A percentile compares a stretch with the other conserved stretches of the same genome.
Evolutionary conservation across 805 yeast species (phyloP).

Genomic region (Candida rishiriensis): DNA sequence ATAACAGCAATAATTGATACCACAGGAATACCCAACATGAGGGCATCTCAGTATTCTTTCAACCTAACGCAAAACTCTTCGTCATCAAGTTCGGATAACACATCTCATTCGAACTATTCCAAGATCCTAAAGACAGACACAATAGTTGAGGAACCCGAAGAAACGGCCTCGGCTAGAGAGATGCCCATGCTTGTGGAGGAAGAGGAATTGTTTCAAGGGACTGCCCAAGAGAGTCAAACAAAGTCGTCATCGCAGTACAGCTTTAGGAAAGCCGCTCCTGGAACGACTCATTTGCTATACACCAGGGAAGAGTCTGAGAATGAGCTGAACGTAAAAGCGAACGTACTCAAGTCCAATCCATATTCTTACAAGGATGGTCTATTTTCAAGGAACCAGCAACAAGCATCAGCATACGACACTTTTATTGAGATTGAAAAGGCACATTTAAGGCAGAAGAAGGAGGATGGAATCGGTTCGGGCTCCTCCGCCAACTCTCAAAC

Average conservation of each 20-base stretch:
- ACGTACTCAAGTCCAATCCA: neutral
- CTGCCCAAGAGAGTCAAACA: neutral
- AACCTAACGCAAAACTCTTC: neutral
- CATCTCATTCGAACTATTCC: neutral
- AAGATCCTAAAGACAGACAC: neutral
- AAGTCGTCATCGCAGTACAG: slow-evolving; percentile 7
- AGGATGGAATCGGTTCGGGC: neutral
- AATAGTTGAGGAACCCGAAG: neutral
- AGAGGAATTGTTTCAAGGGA: neutral
- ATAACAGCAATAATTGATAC: neutral
- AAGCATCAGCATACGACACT: neutral
- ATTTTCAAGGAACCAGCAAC: neutral
- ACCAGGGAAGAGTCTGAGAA: slow-evolving; percentile 5
- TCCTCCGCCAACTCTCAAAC: slow-evolving; percentile 13
- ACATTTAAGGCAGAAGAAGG: slow-evolving; percentile 1
- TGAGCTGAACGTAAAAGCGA: neutral
- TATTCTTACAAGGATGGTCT: neutral
- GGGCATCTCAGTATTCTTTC: too few species aligned
- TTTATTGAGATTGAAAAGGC: slow-evolving; percentile 7
- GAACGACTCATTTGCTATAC: slow-evolving; percentile 12
- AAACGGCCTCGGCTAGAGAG: neutral
- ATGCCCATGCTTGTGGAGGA: neutral
- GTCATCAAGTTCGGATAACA: neutral
- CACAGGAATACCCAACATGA: neutral
- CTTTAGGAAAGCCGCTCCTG: slow-evolving; percentile 15